Evolutionary conservation across 1,284 basidiomycete species (phyloP).

Genomic region (Boletus sp.): DNA sequence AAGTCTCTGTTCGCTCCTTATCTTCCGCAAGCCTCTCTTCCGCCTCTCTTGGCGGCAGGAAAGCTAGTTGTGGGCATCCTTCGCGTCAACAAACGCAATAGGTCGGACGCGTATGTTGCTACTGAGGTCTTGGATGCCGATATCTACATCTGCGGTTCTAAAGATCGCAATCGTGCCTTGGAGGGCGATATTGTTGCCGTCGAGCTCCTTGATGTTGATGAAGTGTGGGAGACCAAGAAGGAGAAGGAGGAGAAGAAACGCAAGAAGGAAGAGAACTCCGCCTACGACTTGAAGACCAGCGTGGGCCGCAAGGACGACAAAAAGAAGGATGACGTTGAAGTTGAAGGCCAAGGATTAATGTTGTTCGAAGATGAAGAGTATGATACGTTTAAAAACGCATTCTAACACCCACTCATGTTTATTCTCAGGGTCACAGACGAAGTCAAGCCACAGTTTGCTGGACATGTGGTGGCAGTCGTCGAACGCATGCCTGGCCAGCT

Average conservation of each 20-base stretch:
- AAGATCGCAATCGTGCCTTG: conserved; percentile 96
- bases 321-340: conserved; percentile 99
- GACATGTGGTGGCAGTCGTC: conserved; percentile 97
- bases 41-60: conserved; percentile 94
- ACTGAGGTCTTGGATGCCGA: conserved; percentile 98
- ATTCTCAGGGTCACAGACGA: conserved; percentile 84
- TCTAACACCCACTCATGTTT: conserved; percentile 10
- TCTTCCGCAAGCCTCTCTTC: conserved; percentile 94
- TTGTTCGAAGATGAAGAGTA: conserved; percentile 97
- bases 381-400: conserved; percentile 26
- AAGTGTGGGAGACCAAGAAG: conserved; percentile 99
- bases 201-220: conserved; percentile 95
- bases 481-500: conserved; percentile 98
- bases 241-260: conserved; percentile 99
- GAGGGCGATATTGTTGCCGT: conserved; percentile 99
- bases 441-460: conserved; percentile 91
- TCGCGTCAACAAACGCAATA: conserved; percentile 97
- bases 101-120: conserved; percentile 98
- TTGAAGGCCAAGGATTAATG: conserved; percentile 95
- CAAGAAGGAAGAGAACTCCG: conserved; percentile 98
- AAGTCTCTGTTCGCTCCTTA: conserved; percentile 99
- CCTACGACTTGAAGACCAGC: conserved; percentile 76
- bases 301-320: conserved; percentile 92
- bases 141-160: conserved; percentile 98
- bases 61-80: conserved; percentile 98